Percentiles rank a stretch among this genome's conserved stretches.
Evolutionary conservation across 2,329 filamentous ascomycete species (phyloP).

Genomic region (Fusarium haematococcum): DNA sequence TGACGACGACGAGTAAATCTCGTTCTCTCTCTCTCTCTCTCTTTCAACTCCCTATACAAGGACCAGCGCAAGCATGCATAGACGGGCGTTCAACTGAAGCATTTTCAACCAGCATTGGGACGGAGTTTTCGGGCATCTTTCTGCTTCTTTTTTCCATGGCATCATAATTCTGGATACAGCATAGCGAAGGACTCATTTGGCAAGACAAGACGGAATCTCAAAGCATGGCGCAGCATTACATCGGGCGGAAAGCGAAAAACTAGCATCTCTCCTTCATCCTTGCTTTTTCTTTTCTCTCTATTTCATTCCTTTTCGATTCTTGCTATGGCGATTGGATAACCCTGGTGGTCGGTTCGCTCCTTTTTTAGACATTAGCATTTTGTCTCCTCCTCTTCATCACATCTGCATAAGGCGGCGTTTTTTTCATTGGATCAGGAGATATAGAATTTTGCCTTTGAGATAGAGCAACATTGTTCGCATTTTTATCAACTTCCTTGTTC

Average conservation of each 20-base stretch:
- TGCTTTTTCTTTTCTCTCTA: not conserved
- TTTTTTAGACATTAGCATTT: constrained; percentile 6
- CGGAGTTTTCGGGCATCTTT: constrained; percentile 27
- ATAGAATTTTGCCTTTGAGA: constrained; percentile 24
- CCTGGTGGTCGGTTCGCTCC: constrained; percentile 29
- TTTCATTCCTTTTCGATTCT: constrained; percentile 7
- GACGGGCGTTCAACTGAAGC: constrained; percentile 31
- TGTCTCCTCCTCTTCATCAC: constrained; percentile 13
- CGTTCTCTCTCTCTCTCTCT: not conserved
- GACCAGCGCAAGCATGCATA: constrained; percentile 32
- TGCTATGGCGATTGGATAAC: constrained; percentile 20
- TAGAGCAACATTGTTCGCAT: constrained; percentile 18
- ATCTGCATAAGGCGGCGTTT: constrained; percentile 30
- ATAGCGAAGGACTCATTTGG: constrained; percentile 20
- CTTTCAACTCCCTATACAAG: not conserved
- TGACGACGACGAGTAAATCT: constrained; percentile 46
- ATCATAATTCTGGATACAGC: constrained; percentile 11
- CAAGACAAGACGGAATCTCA: constrained; percentile 8
- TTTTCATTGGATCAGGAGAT: constrained; percentile 17
- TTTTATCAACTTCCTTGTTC: not conserved
- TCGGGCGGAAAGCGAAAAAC: constrained; percentile 16
- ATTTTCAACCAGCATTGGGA: constrained; percentile 26
- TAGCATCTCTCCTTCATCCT: constrained; percentile 21
- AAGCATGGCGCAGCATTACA: constrained; percentile 24
- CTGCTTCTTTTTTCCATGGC: constrained; percentile 3